A percentile compares a stretch with the other conserved stretches of the same genome.
Conservation (phyloP, 495 filamentous ascomycete species). For the Hyaloscypha hepaticicola region DNA sequence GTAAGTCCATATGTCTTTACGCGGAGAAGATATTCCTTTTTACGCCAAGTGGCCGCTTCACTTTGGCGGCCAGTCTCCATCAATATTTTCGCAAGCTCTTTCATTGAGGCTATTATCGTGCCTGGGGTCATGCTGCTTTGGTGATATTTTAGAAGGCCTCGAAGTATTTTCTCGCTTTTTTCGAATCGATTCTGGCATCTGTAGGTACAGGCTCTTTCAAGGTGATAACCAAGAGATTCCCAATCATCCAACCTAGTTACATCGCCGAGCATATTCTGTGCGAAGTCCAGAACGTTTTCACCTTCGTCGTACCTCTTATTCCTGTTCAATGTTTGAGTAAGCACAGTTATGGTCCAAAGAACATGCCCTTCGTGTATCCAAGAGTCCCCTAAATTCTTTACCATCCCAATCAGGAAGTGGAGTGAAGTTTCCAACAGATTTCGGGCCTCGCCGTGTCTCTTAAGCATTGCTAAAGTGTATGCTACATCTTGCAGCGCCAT, state of each 20-base stretch:
- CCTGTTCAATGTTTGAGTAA: neutral
- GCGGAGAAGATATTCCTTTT: neutral
- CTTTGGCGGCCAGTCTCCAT: neutral
- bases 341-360: neutral
- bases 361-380: no score
- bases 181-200: neutral
- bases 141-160: neutral
- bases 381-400: neutral
- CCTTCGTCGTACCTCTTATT: neutral
- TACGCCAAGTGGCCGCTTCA: neutral
- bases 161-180: constrained; percentile 1
- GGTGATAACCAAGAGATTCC: neutral
- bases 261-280: neutral
- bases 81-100: neutral
- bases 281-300: neutral
- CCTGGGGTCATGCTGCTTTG: neutral
- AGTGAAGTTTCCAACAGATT: neutral
- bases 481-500: neutral
- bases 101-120: neutral
- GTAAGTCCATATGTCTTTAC: neutral
- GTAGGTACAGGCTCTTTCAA: neutral
- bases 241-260: neutral
- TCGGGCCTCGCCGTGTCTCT: neutral
- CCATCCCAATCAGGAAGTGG: neutral
- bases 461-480: neutral